These are phyloP conservation scores for Suhomyces canberraensis DNA, from an alignment of 805 yeast genomes.

Conservation along the genomic window DNA sequence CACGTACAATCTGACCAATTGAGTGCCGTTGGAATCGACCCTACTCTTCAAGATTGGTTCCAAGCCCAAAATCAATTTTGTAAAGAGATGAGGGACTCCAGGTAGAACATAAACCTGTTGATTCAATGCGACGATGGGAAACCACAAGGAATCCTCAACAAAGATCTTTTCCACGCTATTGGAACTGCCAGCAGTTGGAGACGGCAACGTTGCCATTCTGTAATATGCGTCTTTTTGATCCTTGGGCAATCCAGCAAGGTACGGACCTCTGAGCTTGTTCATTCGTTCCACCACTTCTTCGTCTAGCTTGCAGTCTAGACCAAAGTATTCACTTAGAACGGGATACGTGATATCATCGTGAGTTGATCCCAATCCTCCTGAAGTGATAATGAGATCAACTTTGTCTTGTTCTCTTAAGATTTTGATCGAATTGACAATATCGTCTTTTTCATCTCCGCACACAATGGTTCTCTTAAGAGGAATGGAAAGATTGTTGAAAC, in stretches of 20 bases:
- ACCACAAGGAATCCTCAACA: constrained; percentile 62
- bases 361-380: constrained; percentile 81
- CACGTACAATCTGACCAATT: constrained; percentile 50
- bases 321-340: constrained; percentile 64
- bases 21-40: constrained; percentile 11
- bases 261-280: constrained; percentile 44
- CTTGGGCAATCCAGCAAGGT: constrained; percentile 26
- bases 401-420: constrained; percentile 40
- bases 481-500: constrained; percentile 62
- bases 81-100: constrained; percentile 78
- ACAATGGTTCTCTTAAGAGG: constrained; percentile 65
- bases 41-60: constrained; percentile 32
- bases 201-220: constrained; percentile 79
- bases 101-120: constrained; percentile 70
- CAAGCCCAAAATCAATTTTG: constrained; percentile 46
- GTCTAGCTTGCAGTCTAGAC: constrained; percentile 50
- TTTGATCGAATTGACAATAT: constrained; percentile 53
- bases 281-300: constrained; percentile 57
- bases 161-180: constrained; percentile 40
- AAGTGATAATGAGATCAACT: constrained; percentile 67
- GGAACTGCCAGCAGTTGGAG: constrained; percentile 24
- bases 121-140: constrained; percentile 73
- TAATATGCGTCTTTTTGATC: constrained; percentile 59
- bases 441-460: constrained; percentile 72
- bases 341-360: constrained; percentile 88